Percentiles rank a stretch among this genome's conserved stretches.
These are phyloP conservation scores for Potentilla sterilis DNA, from an alignment of 306 rosid species.

Conservation along the genomic window DNA sequence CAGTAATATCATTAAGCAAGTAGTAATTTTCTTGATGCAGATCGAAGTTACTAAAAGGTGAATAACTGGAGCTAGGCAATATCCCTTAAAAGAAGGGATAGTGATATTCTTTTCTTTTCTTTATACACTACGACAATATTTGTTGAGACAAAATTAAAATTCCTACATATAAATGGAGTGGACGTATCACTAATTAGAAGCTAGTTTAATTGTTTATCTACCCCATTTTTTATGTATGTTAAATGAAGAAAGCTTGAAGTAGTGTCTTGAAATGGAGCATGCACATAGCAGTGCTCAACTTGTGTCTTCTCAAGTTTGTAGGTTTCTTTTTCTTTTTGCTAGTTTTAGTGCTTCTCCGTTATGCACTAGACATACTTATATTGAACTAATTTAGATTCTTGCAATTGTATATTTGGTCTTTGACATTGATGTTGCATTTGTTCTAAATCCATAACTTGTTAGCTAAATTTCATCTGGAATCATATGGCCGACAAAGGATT, in stretches of 20 bases:
- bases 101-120: not conserved
- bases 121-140: not conserved
- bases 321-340: not conserved
- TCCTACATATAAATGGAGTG: not conserved
- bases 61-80: not conserved
- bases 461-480: not conserved
- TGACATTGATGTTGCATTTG: slow-evolving; percentile 12
- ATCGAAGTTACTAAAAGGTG: not conserved
- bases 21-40: not conserved
- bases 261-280: not conserved
- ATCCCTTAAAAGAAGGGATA: not conserved
- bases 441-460: not conserved
- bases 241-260: not conserved
- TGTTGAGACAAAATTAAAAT: not conserved
- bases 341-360: slow-evolving; percentile 10
- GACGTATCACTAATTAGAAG: not conserved
- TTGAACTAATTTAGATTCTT: not conserved
- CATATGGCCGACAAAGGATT: slow-evolving; percentile 11
- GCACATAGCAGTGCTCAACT: slow-evolving; percentile 14
- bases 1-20: not conserved
- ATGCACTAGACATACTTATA: not conserved
- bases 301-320: not conserved
- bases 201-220: not conserved
- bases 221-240: not conserved
- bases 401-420: not conserved